Conservation (phyloP, 1,139 yeast genomes). For the Arxiozyma bovina region DNA sequence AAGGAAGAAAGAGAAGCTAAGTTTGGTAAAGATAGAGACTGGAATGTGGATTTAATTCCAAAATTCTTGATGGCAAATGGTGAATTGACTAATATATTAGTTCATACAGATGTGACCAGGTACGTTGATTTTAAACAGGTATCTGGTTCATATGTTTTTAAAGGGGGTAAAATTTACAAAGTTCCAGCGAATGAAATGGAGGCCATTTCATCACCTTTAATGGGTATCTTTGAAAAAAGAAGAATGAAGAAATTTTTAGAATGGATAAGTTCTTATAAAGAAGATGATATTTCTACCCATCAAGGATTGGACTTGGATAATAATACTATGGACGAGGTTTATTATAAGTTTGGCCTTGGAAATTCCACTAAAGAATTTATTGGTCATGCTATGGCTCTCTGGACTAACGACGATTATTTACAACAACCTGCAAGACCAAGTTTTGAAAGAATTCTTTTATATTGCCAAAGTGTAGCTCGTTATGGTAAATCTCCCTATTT, state of each 20-base stretch:
- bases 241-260: constrained; percentile 89
- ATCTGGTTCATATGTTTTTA: constrained; percentile 85
- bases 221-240: constrained; percentile 95
- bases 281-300: constrained; percentile 71
- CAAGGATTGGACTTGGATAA: constrained; percentile 79
- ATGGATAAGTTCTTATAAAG: constrained; percentile 75
- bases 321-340: constrained; percentile 88
- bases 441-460: constrained; percentile 73
- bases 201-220: constrained; percentile 82
- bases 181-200: constrained; percentile 90
- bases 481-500: constrained; percentile 95
- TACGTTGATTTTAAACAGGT: constrained; percentile 95
- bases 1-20: constrained; percentile 38
- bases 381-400: constrained; percentile 98
- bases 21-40: constrained; percentile 88
- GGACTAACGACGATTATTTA: constrained; percentile 87
- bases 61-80: constrained; percentile 97
- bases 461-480: constrained; percentile 84
- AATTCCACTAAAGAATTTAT: constrained; percentile 91
- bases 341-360: constrained; percentile 82
- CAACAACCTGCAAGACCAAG: constrained; percentile 89
- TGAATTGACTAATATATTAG: constrained; percentile 88
- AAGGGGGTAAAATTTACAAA: constrained; percentile 83
- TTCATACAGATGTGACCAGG: constrained; percentile 90
- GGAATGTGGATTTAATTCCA: constrained; percentile 97